Base-by-base conservation (phyloP, 129 eudicot genomes). In the Flaveria robusta region DNA sequence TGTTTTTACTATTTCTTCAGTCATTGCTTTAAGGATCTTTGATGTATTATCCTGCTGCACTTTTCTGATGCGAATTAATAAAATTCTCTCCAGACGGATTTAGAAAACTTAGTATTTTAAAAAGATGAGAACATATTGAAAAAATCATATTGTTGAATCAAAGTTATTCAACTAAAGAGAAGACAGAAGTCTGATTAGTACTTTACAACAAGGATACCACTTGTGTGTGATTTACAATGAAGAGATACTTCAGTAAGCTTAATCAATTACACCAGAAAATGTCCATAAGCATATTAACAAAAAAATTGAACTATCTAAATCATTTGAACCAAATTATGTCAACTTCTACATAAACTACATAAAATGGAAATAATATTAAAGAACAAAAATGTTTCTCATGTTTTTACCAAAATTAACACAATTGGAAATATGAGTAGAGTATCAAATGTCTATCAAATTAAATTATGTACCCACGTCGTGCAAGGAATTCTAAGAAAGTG, bases 11-110 rank as follows among this genome's bases (percentile, higher is more conserved):
- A 49, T 34, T 39, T 66, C 43, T 34, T 37, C 49, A n/a, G 51
- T 66, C 45, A 64, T 31, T 29, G 69, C 34, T 58, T 58, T 58
- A 22, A 63, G 37, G 34, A 19, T 39, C 71, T 66, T 66, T 37
- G n/a, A 9, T n/a, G 49, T 7, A 66, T n/a, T 37, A 66, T 39
- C 51, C 7, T 66, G 50, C 50, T 66, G 49, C 26, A 18, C 16
- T n/a, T 39, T 66, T 39, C 15, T 37, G 29, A 9, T 66, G 43
- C 49, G 10, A 39, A 39, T 20, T 50, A 66, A n/a, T 18, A 18
- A 9, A 29, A 29, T 2, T 66, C 22, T 39, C 4, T 18, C 41
- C 23, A 31, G 9, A 18, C 9, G 19, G 71, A 18, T 66, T 66
- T 34, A 18, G 16, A 39, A 18, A 66, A 34, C 45, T 16, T 16